A percentile compares a stretch with the other conserved stretches of the same genome.
Evolutionary conservation across 2,329 filamentous ascomycete genomes (phyloP).

Genomic region (Phaeosphaeria sp.): DNA sequence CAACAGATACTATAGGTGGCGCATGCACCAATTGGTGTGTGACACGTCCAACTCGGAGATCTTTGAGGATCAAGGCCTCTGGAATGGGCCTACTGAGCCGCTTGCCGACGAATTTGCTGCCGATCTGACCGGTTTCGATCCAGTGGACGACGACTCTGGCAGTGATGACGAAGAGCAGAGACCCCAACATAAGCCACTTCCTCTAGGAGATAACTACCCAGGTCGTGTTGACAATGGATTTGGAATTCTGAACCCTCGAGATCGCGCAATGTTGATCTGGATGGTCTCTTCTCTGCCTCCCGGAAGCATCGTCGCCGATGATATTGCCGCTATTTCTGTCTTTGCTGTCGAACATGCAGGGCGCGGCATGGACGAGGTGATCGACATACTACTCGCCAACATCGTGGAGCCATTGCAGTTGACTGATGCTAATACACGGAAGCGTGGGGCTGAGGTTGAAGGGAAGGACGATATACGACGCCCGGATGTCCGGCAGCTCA

Average conservation of each 20-base stretch:
- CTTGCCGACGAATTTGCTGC: conserved; percentile 85
- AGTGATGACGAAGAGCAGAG: conserved; percentile 76
- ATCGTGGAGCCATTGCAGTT: conserved; percentile 77
- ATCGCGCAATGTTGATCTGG: conserved; percentile 75
- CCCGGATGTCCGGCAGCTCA: conserved; percentile 32
- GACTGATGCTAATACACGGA: conserved; percentile 71
- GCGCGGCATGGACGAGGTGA: conserved; percentile 85
- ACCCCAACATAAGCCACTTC: conserved; percentile 28
- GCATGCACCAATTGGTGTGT: conserved; percentile 85
- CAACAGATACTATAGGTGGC: conserved; percentile 92
- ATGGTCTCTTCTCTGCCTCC: conserved; percentile 82
- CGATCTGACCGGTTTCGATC: conserved; percentile 77
- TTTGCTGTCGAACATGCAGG: conserved; percentile 91
- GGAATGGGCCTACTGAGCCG: conserved; percentile 75
- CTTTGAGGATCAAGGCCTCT: conserved; percentile 54
- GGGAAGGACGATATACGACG: conserved; percentile 30
- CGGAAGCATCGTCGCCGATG: conserved; percentile 76
- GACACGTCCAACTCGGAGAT: conserved; percentile 44
- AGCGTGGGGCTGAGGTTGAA: conserved; percentile 20
- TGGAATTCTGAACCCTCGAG: conserved; percentile 37
- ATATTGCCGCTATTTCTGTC: conserved; percentile 83
- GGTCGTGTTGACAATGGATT: conserved; percentile 33
- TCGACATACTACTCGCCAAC: conserved; percentile 86
- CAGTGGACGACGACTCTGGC: conserved; percentile 41
- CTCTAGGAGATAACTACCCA: conserved; percentile 38